Conservation (phyloP, 2,329 filamentous ascomycete species). For the Bretziella fagacearum region DNA sequence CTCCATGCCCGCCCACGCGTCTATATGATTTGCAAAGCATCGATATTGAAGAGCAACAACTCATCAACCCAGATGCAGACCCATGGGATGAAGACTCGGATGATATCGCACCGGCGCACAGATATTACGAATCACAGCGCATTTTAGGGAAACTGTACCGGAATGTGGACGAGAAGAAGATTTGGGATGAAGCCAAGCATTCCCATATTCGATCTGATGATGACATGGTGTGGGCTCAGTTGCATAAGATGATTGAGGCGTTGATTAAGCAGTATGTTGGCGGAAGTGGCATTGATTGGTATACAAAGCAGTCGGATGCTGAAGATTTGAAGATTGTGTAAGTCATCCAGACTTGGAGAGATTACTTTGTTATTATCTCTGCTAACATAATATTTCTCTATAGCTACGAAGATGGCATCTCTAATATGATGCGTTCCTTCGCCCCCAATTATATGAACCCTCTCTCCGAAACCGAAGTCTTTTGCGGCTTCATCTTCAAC, state of each 20-base stretch:
- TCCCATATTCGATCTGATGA: constrained; percentile 18
- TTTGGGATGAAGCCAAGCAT: constrained; percentile 37
- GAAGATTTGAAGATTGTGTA: constrained; percentile 31
- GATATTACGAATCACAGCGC: constrained; percentile 52
- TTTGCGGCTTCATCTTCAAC: constrained; percentile 39
- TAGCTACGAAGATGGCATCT: constrained; percentile 16
- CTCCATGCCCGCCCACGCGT: constrained; percentile 28
- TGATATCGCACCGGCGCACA: constrained; percentile 28
- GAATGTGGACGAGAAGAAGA: constrained; percentile 52
- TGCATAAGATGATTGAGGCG: constrained; percentile 20
- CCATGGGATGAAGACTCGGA: constrained; percentile 23
- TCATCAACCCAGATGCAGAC: constrained; percentile 18
- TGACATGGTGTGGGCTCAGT: constrained; percentile 28
- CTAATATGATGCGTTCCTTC: constrained; percentile 19
- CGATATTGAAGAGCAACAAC: constrained; percentile 20
- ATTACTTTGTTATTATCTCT: neutral
- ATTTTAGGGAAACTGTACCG: constrained; percentile 55
- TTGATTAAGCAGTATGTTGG: constrained; percentile 16
- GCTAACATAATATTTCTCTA: neutral
- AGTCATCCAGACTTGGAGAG: constrained; percentile 16
- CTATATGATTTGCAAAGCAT: constrained; percentile 30
- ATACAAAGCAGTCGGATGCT: constrained; percentile 23
- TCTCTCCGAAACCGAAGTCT: constrained; percentile 35
- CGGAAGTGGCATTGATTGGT: constrained; percentile 21
- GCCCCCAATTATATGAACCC: constrained; percentile 25